Evolutionary conservation across 257 asterid species (phyloP).

Genomic region (Ballota nigra): DNA sequence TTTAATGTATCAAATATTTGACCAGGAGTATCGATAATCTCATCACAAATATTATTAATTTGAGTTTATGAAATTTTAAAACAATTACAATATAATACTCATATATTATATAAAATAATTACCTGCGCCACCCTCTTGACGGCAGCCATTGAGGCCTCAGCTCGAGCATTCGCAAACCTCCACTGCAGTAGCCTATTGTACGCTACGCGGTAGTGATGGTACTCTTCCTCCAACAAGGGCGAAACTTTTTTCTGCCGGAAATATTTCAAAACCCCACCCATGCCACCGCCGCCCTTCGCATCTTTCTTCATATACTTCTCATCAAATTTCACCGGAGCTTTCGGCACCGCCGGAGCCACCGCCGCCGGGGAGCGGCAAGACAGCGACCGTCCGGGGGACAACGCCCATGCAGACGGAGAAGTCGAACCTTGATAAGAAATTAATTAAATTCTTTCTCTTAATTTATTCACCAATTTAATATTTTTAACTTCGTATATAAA

Average conservation of each 20-base stretch:
- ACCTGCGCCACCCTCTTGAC: slow-evolving; percentile 55
- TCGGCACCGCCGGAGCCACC: slow-evolving; percentile 25
- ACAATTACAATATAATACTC: no score
- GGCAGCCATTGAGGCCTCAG: slow-evolving; percentile 45
- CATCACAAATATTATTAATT: no score
- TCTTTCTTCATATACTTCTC: slow-evolving; percentile 35
- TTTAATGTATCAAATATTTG: no score
- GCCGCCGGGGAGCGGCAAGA: slow-evolving; percentile 25
- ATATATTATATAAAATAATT: background rate
- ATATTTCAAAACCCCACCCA: slow-evolving; percentile 49
- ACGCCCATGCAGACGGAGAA: slow-evolving; percentile 89
- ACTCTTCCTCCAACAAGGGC: slow-evolving; percentile 49
- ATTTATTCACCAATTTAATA: no score
- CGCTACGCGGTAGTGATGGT: slow-evolving; percentile 51
- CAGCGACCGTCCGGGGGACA: slow-evolving; percentile 59
- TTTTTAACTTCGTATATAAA: no score
- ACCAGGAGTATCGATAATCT: no score
- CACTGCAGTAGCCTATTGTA: slow-evolving; percentile 72
- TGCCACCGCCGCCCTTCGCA: slow-evolving; percentile 27
- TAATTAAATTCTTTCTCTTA: no score
- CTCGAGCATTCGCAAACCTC: slow-evolving; percentile 80
- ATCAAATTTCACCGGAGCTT: slow-evolving; percentile 29
- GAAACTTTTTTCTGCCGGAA: slow-evolving; percentile 57
- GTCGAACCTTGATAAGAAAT: no score
- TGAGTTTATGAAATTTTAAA: no score